Base-by-base conservation (phyloP, 1,284 basidiomycete genomes). In the Ceratobasidium sp. region DNA sequence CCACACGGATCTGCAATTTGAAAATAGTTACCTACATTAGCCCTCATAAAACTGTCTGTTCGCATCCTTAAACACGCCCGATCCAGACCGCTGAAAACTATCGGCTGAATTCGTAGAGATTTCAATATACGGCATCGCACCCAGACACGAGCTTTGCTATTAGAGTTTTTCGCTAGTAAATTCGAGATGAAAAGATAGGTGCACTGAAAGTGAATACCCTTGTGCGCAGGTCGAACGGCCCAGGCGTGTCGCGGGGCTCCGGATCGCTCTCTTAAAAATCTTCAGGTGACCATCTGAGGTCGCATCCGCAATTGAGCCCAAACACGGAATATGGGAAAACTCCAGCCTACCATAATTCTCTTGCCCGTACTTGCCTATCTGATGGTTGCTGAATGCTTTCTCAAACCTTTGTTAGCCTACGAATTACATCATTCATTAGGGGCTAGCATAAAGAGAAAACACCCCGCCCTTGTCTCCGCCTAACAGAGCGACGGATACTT, bases 231-330 rank as follows among this genome's bases (percentile, higher is more conserved):
- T 59, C 30, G 57, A 41, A 55, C 53, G 53, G 36, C 52, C 52
- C 46, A 46, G 65, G 65, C 65, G 52, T 69, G 65, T 69, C 53
- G 53, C 28, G 65, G 65, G 53, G 65, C 65, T 30, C 65, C 65
- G 46, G 21, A 43, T 18, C 3, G 30, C 32, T 26, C 41, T 10
- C 8, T 43, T 10, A 53, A 32, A 57, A 58, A 69, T 45, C 43
- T 69, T 58, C 53, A 57, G 52, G 23, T 45, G 53, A 69, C 52
- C 26, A 9, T 39, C 18, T 26, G 3, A 28, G 28, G 39, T n/a
- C 59, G 32, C 10, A 6, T 28, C 41, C 43, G 45, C 46, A 46
- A 52, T 46, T 50, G 30, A 50, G 45, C 39, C 53, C 65, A 69
- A 69, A 69, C 65, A 30, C 36, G 53, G 39, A 41, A 57, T n/a